Base-by-base conservation (phyloP, 495 filamentous ascomycete genomes). In the Cercophora scortea region DNA sequence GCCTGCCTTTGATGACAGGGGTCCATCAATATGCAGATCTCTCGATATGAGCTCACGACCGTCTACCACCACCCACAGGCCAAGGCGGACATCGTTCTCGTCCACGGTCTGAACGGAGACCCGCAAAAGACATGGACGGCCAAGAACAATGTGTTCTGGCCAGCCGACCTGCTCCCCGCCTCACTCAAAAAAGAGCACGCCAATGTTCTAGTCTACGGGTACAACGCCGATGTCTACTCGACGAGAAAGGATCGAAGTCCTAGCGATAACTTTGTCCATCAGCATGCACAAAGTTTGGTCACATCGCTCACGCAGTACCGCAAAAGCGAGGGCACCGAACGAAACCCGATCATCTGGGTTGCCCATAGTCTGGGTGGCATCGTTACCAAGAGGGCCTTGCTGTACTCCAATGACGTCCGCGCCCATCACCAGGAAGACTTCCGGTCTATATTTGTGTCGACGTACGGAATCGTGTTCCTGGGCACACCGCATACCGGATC, bases 401-500 rank as follows among this genome's bases (percentile, higher is more conserved):
- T 76, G 61, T 83, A 76, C 66, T 87, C 83, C 45, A 77, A 78
- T 40, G 84, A 77, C 45, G 67, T 88, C 16, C 78, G 75, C 8
- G 80, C 77, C 36, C 80, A 82, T 49, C 80, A 86, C 57, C 84
- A 83, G 15, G 79, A 87, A 59, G 82, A 89, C 55, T 74, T 87
- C 6, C 81, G 89, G 25, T 89, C 87, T 6, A 82, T 95, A 19
- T 90, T 81, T 56, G 84, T 91, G 8, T 90, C 87, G 3, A 92
- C 89, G 0, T 95, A 86, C 52, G 89, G 86, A 16, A 83, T 94
- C 32, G 75, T 95, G 18, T 95, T 95, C 61, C 75, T 95, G 33
- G 89, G 89, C 16, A 94, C 89, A n/a, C 89, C 89, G 8, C 89
- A 95, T 61, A 84, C 79, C 43, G 89, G 89, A 0, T 81, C 88